phyloP scores from a whole-genome alignment of 768 basidiomycete genomes.

The Neoboletus magnificus region DNA sequence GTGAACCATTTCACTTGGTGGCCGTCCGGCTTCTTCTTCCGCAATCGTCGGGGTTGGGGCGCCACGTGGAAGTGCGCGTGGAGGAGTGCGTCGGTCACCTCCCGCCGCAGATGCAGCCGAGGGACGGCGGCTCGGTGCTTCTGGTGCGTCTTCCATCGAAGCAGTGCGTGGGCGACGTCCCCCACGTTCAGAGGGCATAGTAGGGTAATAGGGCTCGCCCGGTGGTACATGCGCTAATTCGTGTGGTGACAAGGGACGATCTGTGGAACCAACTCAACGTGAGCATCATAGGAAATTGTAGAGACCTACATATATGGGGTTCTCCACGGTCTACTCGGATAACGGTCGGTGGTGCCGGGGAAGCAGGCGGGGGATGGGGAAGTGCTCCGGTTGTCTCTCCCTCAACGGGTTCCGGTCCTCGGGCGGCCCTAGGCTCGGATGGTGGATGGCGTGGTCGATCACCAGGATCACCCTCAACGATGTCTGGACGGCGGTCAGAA shows the following conservation, averaged over 20 bases:
- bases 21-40: slow-evolving; percentile 21
- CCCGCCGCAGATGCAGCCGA: slow-evolving; percentile 5
- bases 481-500: slow-evolving; percentile 3
- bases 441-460: slow-evolving; percentile 11
- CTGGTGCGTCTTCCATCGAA: neutral
- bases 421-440: slow-evolving; percentile 6
- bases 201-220: slow-evolving; percentile 12
- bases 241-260: slow-evolving; percentile 8
- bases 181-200: slow-evolving; percentile 7
- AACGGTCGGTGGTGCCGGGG: slow-evolving; percentile 24
- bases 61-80: slow-evolving; percentile 18
- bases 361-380: slow-evolving; percentile 11
- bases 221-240: slow-evolving; percentile 9
- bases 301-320: slow-evolving; percentile 15
- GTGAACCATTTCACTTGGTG: slow-evolving; percentile 26
- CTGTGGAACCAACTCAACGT: slow-evolving; percentile 17
- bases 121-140: slow-evolving; percentile 3
- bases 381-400: neutral
- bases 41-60: slow-evolving; percentile 7
- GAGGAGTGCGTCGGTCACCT: slow-evolving; percentile 4
- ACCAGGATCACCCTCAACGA: slow-evolving; percentile 13
- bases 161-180: neutral
- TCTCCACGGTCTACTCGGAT: slow-evolving; percentile 26
- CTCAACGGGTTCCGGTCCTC: slow-evolving; percentile 12
- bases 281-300: neutral